Conservation (phyloP, 1,284 basidiomycete species). For the Trichosporon sp. region DNA sequence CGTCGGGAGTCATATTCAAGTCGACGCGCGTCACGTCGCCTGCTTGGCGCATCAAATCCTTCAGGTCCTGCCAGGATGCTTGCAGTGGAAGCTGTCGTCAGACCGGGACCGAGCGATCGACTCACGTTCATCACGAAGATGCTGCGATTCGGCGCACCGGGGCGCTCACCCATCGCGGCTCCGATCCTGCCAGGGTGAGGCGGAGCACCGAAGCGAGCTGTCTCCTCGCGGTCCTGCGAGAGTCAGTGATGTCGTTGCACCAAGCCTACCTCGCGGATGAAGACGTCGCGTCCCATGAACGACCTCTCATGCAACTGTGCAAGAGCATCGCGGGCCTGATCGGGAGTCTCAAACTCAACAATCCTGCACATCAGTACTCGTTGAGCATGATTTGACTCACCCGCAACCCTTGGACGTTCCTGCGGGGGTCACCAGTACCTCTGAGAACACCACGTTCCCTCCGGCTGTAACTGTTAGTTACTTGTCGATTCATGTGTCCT, state of each 20-base stretch:
- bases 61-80: slow-evolving; percentile 97
- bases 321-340: slow-evolving; percentile 79
- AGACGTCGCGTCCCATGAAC: slow-evolving; percentile 84
- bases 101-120: neutral
- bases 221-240: slow-evolving; percentile 84
- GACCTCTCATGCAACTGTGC: slow-evolving; percentile 80
- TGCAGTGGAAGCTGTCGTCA: slow-evolving; percentile 73
- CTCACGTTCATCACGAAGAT: slow-evolving; percentile 86
- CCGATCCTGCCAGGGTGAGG: slow-evolving; percentile 90
- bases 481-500: neutral
- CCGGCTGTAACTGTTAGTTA: slow-evolving; percentile 59
- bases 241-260: neutral
- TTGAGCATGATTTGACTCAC: slow-evolving; percentile 54
- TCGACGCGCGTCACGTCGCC: slow-evolving; percentile 92
- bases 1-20: slow-evolving; percentile 85
- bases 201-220: slow-evolving; percentile 86
- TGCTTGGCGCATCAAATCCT: slow-evolving; percentile 90
- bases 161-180: slow-evolving; percentile 61
- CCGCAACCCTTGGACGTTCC: slow-evolving; percentile 98
- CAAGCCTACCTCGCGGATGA: slow-evolving; percentile 81
- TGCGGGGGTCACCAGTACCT: slow-evolving; percentile 92
- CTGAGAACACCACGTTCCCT: slow-evolving; percentile 90
- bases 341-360: slow-evolving; percentile 78
- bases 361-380: slow-evolving; percentile 56
- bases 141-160: slow-evolving; percentile 55